Evolutionary conservation across 2,329 filamentous ascomycete species (phyloP).

Genomic region (Aspergillaceae sp.): DNA sequence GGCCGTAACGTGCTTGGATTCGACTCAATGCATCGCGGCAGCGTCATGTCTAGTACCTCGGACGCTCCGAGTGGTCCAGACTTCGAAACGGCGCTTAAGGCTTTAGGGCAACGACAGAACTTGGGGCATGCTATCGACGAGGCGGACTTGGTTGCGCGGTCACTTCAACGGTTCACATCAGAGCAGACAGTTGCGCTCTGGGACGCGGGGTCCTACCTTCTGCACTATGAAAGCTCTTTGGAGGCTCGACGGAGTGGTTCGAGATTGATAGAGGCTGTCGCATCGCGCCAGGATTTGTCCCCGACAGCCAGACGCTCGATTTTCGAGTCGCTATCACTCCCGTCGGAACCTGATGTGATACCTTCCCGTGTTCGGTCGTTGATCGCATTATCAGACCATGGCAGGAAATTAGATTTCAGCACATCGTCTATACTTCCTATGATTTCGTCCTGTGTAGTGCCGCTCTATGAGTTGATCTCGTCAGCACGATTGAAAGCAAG

Average conservation of each 20-base stretch:
- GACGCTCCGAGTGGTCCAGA: slow-evolving; percentile 30
- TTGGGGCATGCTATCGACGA: slow-evolving; percentile 31
- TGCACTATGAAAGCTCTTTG: slow-evolving; percentile 25
- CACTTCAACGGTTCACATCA: slow-evolving; percentile 27
- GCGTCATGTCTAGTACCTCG: slow-evolving; percentile 30
- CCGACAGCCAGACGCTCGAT: slow-evolving; percentile 25
- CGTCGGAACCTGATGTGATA: slow-evolving; percentile 29
- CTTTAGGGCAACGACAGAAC: slow-evolving; percentile 26
- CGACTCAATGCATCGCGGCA: slow-evolving; percentile 36
- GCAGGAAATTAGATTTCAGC: slow-evolving; percentile 35
- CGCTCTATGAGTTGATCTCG: slow-evolving; percentile 31
- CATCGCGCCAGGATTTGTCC: slow-evolving; percentile 31
- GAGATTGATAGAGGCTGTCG: slow-evolving; percentile 28
- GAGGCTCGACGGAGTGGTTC: slow-evolving; percentile 31
- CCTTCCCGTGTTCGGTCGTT: slow-evolving; percentile 31
- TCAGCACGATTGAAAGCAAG: slow-evolving; percentile 29
- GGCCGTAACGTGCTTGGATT: slow-evolving; percentile 27
- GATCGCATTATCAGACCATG: slow-evolving; percentile 35
- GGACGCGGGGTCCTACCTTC: slow-evolving; percentile 31
- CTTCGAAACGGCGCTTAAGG: slow-evolving; percentile 30
- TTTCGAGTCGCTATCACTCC: slow-evolving; percentile 28
- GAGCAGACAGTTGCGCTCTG: slow-evolving; percentile 34
- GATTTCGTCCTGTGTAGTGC: slow-evolving; percentile 32
- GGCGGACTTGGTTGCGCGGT: slow-evolving; percentile 26
- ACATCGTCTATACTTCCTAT: slow-evolving; percentile 30